phyloP scores from a whole-genome alignment of 192 early-diverging fungal genomes.

The Phycomyces blakesleeanus region DNA sequence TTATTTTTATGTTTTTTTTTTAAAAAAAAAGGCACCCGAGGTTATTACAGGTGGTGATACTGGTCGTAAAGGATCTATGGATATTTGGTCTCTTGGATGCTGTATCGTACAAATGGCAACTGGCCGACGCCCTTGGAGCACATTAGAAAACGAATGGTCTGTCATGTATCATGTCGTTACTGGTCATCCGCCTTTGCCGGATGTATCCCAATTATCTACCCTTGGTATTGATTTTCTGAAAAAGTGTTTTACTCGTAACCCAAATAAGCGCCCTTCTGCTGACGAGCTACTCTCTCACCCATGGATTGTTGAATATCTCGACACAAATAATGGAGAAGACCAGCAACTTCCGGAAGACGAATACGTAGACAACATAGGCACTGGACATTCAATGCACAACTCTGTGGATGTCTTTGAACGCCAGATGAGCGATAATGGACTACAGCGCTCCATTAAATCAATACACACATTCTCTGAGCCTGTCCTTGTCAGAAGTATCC shows the following conservation, averaged over 20 bases:
- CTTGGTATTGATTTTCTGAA: constrained; percentile 73
- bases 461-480: background rate
- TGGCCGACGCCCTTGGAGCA: constrained; percentile 83
- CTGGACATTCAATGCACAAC: background rate
- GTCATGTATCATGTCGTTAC: constrained; percentile 89
- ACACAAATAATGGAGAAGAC: constrained; percentile 8
- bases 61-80: constrained; percentile 77
- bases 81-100: constrained; percentile 91
- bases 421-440: background rate
- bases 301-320: constrained; percentile 58
- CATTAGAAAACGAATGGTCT: constrained; percentile 91
- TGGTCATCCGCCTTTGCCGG: constrained; percentile 74
- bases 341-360: background rate
- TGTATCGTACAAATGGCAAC: constrained; percentile 90
- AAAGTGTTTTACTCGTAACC: constrained; percentile 73
- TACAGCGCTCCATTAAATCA: background rate
- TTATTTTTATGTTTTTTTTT: too few species aligned
- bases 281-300: constrained; percentile 67
- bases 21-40: constrained; percentile 65
- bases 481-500: background rate
- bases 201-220: constrained; percentile 57
- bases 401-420: background rate
- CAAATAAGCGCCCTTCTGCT: constrained; percentile 68
- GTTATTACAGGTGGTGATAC: constrained; percentile 76
- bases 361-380: background rate